Conservation (phyloP, 129 eudicot species). For the Chrysanthemum lavandulifolium region DNA sequence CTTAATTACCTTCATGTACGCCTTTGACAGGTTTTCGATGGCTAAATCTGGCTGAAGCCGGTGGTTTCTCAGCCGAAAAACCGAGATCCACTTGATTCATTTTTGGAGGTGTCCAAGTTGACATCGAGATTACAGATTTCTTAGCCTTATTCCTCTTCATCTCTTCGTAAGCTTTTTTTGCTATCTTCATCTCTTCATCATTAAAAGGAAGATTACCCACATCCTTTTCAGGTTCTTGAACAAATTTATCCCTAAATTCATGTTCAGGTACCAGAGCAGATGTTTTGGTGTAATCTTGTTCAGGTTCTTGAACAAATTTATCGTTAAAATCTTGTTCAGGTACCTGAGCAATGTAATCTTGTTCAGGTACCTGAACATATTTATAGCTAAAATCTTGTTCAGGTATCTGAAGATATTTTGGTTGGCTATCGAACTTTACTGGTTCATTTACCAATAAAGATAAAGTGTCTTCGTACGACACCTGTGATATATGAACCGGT, state of each 20-base stretch:
- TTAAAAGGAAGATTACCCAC: not conserved
- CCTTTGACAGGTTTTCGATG: slow-evolving; percentile 52
- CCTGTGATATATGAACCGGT: slow-evolving; percentile 10
- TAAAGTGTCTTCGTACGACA: slow-evolving; percentile 12
- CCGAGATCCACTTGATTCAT: slow-evolving; percentile 20
- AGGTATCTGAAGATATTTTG: not conserved
- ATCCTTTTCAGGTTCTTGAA: slow-evolving; percentile 14
- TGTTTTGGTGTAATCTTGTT: not conserved
- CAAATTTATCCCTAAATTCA: slow-evolving; percentile 12
- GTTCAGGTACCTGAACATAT: slow-evolving; percentile 17
- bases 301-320: not conserved
- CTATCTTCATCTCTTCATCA: slow-evolving; percentile 25
- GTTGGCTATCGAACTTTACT: not conserved
- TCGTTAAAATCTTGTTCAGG: not conserved
- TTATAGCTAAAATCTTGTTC: not conserved
- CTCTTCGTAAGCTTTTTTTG: slow-evolving; percentile 30
- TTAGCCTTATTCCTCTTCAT: slow-evolving; percentile 28
- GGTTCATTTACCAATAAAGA: not conserved
- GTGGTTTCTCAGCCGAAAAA: slow-evolving; percentile 46
- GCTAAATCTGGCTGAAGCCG: slow-evolving; percentile 60
- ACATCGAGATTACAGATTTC: slow-evolving; percentile 37
- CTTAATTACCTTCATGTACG: slow-evolving; percentile 56
- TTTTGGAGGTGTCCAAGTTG: slow-evolving; percentile 20
- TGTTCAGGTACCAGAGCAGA: slow-evolving; percentile 16
- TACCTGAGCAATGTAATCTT: not conserved